phyloP scores from a whole-genome alignment of 140 eudicot species.

The Flaveria floridana region DNA sequence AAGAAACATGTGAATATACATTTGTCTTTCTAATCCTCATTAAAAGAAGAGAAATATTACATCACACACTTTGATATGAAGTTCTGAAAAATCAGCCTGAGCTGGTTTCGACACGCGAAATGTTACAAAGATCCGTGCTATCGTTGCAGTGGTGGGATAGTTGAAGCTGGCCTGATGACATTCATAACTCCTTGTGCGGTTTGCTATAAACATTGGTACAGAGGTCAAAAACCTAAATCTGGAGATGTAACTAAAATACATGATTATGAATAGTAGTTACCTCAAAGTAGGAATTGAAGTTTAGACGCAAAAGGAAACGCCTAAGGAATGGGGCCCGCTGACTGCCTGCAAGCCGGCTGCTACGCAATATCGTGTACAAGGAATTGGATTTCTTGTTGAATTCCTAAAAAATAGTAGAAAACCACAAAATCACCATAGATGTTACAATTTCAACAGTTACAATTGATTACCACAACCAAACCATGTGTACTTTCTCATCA shows the following conservation, averaged over 20 bases:
- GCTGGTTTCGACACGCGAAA: neutral
- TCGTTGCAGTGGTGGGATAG: conserved; percentile 55
- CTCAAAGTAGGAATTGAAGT: conserved; percentile 95
- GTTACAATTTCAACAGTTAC: neutral
- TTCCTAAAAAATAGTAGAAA: conserved; percentile 38
- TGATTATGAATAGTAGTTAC: conserved; percentile 35
- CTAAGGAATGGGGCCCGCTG: conserved; percentile 96
- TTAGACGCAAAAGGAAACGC: conserved; percentile 90
- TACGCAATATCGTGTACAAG: conserved; percentile 89
- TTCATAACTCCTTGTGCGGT: conserved; percentile 97
- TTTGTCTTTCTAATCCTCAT: conserved; percentile 13
- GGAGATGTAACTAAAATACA: neutral
- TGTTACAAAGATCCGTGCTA: conserved; percentile 13
- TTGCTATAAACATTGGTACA: conserved; percentile 46
- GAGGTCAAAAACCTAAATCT: conserved; percentile 16
- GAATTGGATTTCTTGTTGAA: conserved; percentile 94
- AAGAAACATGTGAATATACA: conserved; percentile 19
- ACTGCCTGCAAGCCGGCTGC: conserved; percentile 98
- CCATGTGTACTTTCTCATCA: neutral
- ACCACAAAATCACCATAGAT: neutral
- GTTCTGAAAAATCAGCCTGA: neutral
- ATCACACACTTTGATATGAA: neutral
- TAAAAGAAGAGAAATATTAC: conserved; percentile 3
- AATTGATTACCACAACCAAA: neutral
- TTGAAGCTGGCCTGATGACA: conserved; percentile 69